These are phyloP conservation scores for Globisporangium cylindrosporum DNA, from an alignment of 352 stramenopile genomes.

Conservation along the genomic window DNA sequence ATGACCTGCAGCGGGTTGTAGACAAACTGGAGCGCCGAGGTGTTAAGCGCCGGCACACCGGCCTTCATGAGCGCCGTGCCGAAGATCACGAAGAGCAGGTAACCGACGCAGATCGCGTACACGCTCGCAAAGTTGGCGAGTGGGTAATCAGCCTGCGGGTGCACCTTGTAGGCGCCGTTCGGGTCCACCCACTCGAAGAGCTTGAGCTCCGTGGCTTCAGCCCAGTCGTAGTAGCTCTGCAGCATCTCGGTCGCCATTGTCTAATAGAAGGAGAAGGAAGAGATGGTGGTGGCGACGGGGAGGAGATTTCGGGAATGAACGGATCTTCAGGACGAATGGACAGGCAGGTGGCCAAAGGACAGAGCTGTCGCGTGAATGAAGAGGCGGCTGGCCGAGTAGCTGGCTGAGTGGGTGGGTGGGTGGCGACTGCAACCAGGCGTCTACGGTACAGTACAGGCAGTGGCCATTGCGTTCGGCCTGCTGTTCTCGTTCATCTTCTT, in stretches of 20 bases:
- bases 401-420: not conserved
- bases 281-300: not conserved
- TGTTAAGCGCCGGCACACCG: slow-evolving; percentile 72
- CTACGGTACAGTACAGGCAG: not conserved
- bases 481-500: not conserved
- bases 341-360: not conserved
- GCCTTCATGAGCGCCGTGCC: slow-evolving; percentile 77
- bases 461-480: not conserved
- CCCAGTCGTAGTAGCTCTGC: slow-evolving; percentile 54
- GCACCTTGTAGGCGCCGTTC: slow-evolving; percentile 50
- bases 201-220: slow-evolving; percentile 40
- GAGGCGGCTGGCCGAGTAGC: no score
- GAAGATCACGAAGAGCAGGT: slow-evolving; percentile 65
- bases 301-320: slow-evolving; percentile 5
- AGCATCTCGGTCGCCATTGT: slow-evolving; percentile 26
- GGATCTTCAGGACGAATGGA: not conserved
- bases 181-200: slow-evolving; percentile 63
- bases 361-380: not conserved
- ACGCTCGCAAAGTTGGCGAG: slow-evolving; percentile 52
- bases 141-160: slow-evolving; percentile 57
- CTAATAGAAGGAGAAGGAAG: not conserved
- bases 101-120: slow-evolving; percentile 56
- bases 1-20: slow-evolving; percentile 98
- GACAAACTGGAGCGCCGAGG: slow-evolving; percentile 88
- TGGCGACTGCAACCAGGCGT: not conserved